These are phyloP conservation scores for Fraxinus excelsior DNA, from an alignment of 257 asterid species.

Conservation along the genomic window DNA sequence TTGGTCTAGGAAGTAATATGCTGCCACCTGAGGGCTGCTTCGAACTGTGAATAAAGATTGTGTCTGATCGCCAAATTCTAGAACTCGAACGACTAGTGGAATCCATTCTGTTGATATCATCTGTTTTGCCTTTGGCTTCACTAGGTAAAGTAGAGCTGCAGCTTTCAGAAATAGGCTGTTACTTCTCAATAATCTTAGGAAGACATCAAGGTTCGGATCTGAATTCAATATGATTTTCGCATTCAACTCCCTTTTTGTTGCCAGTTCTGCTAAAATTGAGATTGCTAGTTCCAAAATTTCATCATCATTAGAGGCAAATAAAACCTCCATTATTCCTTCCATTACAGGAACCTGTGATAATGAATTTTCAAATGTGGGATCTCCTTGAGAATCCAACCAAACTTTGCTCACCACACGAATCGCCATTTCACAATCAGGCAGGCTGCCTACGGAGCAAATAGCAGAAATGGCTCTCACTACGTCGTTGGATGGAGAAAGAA, in stretches of 20 bases:
- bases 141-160: slow-evolving; percentile 59
- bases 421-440: slow-evolving; percentile 65
- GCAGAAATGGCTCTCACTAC: slow-evolving; percentile 43
- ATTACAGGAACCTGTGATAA: slow-evolving; percentile 52
- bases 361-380: slow-evolving; percentile 32
- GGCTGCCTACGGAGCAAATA: slow-evolving; percentile 61
- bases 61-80: slow-evolving; percentile 75
- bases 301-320: slow-evolving; percentile 62
- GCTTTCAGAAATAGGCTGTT: slow-evolving; percentile 75
- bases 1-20: slow-evolving; percentile 64
- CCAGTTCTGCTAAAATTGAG: slow-evolving; percentile 73
- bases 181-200: slow-evolving; percentile 50
- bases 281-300: slow-evolving; percentile 71
- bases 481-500: slow-evolving; percentile 25
- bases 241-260: slow-evolving; percentile 46
- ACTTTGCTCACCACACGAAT: slow-evolving; percentile 54
- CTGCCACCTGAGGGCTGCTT: slow-evolving; percentile 65
- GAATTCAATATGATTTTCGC: slow-evolving; percentile 48
- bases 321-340: slow-evolving; percentile 62
- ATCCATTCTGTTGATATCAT: slow-evolving; percentile 73
- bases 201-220: slow-evolving; percentile 68
- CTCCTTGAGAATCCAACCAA: slow-evolving; percentile 63
- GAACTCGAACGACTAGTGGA: slow-evolving; percentile 70
- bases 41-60: slow-evolving; percentile 59
- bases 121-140: slow-evolving; percentile 72